Evolutionary conservation across 176 grass and related monocot genomes (phyloP), one percentile per base, ranked within the genome.

Genomic region (Musa beccarii): DNA sequence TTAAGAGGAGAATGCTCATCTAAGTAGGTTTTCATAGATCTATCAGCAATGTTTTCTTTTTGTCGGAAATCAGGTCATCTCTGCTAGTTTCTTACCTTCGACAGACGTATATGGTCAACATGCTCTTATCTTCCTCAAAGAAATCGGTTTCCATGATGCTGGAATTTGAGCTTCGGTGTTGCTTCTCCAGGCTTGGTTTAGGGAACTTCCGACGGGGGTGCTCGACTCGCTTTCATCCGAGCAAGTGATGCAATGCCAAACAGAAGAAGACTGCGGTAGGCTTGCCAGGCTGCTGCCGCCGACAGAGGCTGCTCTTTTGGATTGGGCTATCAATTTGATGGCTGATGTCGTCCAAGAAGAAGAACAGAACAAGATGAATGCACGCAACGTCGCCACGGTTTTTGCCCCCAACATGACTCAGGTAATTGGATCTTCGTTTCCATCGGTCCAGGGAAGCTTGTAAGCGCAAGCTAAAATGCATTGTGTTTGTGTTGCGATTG

Each of bases 391-490:
- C 2, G 90, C 90, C 63, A 98, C 90, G 88, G 90, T 93, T 1
- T 98, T 98, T 69, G 94, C 94, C 26, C 94, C 94, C 17, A 98
- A 98, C 75, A 98, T 93, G 94, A 89, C 94, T 2, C 87, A 88
- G 90, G 90, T 89, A 85, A 69, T 20, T 20, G 11, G n/a, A 68
- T 52, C 17, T 15, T 53, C 54, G 34, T 26, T 17, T 78, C 21
- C 49, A 23, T 28, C 54, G 13, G 5, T 54, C 24, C 34, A n/a
- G 75, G 51, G 11, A 14, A 52, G 49, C 49, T 61, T 57, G 49
- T 59, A 51, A 76, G 81, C 55, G 84, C 49, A 75, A 2, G 16
- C 1, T 66, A 2, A 34, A 26, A 22, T 16, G 25, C 24, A 1
- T 25, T 7, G 0, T 17, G 11, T 3, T 54, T 20, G n/a, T 79